A percentile compares a stretch with the other conserved stretches of the same genome.
Conservation (phyloP, 306 rosid species). For the Trifolium pratense region DNA sequence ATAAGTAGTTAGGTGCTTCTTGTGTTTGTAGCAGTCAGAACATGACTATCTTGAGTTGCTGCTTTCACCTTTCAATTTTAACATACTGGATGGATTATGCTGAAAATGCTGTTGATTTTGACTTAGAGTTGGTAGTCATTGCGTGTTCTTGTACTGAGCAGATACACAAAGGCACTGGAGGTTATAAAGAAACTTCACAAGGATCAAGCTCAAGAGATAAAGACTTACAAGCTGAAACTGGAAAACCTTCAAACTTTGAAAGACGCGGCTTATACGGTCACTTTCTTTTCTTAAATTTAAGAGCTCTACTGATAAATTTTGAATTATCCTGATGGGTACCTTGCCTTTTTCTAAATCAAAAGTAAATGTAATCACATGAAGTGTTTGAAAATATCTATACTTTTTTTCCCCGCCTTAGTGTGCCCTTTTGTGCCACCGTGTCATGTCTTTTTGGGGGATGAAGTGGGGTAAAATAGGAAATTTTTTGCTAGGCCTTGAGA, state of each 20-base stretch:
- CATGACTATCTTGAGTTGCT: constrained; percentile 9
- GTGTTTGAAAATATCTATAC: neutral
- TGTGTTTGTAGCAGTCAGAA: constrained; percentile 23
- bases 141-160: constrained; percentile 39
- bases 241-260: constrained; percentile 88
- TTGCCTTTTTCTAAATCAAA: neutral
- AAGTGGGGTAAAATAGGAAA: neutral
- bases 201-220: constrained; percentile 91
- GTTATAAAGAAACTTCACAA: constrained; percentile 92
- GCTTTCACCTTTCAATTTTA: constrained; percentile 5
- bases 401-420: neutral
- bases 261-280: constrained; percentile 89
- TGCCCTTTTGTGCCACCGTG: neutral
- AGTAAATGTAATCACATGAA: neutral
- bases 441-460: neutral
- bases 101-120: constrained; percentile 29
- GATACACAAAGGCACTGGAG: constrained; percentile 95
- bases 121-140: constrained; percentile 26
- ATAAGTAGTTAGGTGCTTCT: constrained; percentile 19
- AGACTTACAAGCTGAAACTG: constrained; percentile 81
- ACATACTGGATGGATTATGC: constrained; percentile 1
- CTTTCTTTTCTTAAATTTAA: constrained; percentile 23
- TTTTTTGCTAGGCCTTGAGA: neutral
- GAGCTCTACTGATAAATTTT: constrained; percentile 3
- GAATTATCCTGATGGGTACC: constrained; percentile 12